These are phyloP conservation scores for Pichia cephalocereana DNA, from an alignment of 805 yeast species.

Conservation along the genomic window DNA sequence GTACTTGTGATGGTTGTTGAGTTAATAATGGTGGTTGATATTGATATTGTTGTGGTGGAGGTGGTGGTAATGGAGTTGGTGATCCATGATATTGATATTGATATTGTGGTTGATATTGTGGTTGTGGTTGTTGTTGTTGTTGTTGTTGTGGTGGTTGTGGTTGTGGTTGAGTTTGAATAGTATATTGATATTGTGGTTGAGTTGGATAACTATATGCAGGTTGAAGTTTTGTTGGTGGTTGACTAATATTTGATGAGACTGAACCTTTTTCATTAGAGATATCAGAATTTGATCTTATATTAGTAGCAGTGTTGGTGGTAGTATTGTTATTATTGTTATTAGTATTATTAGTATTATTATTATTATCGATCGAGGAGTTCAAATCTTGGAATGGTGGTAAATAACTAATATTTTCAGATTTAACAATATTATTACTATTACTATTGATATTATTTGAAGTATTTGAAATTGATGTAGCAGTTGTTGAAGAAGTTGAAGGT, in stretches of 20 bases:
- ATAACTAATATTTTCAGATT: neutral
- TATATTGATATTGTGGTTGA: neutral
- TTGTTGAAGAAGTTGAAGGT: neutral
- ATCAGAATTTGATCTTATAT: no score
- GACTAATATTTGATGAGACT: no score
- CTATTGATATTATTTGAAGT: neutral
- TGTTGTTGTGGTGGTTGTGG: neutral
- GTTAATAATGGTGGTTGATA: neutral
- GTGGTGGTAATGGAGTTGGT: neutral
- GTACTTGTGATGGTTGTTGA: no score
- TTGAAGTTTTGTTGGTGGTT: neutral
- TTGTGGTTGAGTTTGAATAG: no score
- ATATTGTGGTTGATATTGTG: neutral
- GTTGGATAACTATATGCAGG: neutral
- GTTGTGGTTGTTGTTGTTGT: neutral
- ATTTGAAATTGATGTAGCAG: neutral
- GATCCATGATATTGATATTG: neutral
- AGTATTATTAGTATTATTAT: neutral
- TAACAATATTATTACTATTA: neutral
- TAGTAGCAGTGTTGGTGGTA: no score
- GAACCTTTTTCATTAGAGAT: no score
- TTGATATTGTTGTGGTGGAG: neutral
- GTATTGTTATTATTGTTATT: neutral
- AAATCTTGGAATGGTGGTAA: neutral
- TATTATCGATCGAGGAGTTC: neutral